Percentiles rank a stretch among this genome's conserved stretches.
These are phyloP conservation scores for Ceratobasidium sp. DNA, from an alignment of 1,284 basidiomycete species.

Conservation along the genomic window DNA sequence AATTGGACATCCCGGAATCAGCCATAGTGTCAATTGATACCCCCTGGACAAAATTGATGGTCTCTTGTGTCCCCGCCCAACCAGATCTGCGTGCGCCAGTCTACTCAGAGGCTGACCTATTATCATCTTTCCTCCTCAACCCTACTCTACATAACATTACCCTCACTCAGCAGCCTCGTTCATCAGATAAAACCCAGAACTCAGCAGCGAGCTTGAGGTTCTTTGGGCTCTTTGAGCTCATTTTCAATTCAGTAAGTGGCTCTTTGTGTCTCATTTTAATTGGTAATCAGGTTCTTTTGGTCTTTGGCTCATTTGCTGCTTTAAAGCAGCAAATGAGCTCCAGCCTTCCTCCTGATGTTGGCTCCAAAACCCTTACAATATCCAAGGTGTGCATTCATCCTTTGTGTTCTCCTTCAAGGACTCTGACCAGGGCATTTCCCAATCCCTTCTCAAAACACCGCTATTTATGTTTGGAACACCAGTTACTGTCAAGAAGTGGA, in stretches of 20 bases:
- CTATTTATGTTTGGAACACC: neutral
- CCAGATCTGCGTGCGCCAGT: neutral
- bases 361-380: neutral
- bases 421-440: neutral
- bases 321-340: no score
- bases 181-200: no score
- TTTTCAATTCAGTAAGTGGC: no score
- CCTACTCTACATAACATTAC: neutral
- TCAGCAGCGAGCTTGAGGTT: no score
- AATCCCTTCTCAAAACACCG: neutral
- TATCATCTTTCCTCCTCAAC: neutral
- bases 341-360: no score
- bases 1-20: no score
- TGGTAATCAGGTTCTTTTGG: no score
- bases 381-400: neutral
- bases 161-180: neutral
- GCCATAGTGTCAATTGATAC: no score
- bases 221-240: no score
- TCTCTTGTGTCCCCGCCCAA: neutral
- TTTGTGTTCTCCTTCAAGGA: neutral
- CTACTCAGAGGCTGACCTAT: neutral
- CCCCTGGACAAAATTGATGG: slow-evolving; percentile 5
- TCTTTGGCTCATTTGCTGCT: no score
- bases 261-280: no score
- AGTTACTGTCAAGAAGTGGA: no score